Evolutionary conservation across 352 stramenopile genomes (phyloP), one percentile per base, ranked within the genome.

Genomic region (Discostella stelligera): DNA sequence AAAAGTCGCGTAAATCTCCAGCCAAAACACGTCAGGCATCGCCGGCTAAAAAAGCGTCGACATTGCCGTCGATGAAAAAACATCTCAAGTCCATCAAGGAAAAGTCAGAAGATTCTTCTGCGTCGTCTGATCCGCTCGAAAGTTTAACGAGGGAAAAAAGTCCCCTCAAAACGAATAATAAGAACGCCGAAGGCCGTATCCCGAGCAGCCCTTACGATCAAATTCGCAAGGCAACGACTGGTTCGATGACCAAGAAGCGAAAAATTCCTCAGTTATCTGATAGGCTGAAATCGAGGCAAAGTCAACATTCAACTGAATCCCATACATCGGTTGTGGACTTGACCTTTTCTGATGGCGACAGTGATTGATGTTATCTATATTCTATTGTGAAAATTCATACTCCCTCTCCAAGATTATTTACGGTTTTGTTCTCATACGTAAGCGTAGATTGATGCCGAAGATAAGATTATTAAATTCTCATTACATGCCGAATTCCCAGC

Each of bases 401-500:
- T 58, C 23, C 4, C n/a, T 44, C 37, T 44, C 37, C 37, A 44
- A 44, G 37, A 44, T 44, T 11, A 11, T 44, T 44, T 44, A 14
- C 37, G 3, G 7, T 44, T 44, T 44, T 10, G 7, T 44, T 44
- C 13, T 44, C 37, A 44, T 41, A 41, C 32, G n/a, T n/a, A n/a
- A n/a, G n/a, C n/a, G n/a, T n/a, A n/a, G n/a, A n/a, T n/a, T n/a
- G n/a, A n/a, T n/a, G n/a, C 27, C 27, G 5, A 32, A 32, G 27
- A 32, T 32, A 6, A 32, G 27, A 67, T 82, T 90, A 59, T 79
- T 90, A 93, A 66, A 93, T 92, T 39, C 85, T 80, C 76, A 85
- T 86, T 0, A 93, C 83, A 71, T 91, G 69, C 54, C 86, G 85
- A 56, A 92, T 93, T 14, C 84, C 88, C 25, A 93, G 71, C 54